Evolutionary conservation across 2,329 filamentous ascomycete species (phyloP).

Genomic region (Fusarium illudens): DNA sequence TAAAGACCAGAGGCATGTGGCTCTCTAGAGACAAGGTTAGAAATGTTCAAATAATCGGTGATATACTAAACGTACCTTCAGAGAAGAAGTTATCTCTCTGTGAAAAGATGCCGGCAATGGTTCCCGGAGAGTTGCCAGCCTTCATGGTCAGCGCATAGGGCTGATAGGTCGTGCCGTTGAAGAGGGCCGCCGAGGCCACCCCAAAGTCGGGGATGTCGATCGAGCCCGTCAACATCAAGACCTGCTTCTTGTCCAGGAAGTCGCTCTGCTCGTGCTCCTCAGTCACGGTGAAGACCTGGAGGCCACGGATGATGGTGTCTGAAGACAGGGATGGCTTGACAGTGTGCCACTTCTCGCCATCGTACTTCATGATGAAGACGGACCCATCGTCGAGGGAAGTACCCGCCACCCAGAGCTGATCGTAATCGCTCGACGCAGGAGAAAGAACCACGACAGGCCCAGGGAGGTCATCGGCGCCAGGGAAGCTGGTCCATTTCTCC

Average conservation of each 20-base stretch:
- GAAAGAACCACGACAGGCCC: constrained; percentile 82
- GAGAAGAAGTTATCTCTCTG: constrained; percentile 82
- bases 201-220: constrained; percentile 80
- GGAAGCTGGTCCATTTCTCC: constrained; percentile 71
- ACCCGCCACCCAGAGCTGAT: constrained; percentile 85
- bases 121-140: constrained; percentile 71
- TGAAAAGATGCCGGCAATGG: constrained; percentile 83
- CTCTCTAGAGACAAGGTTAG: constrained; percentile 47
- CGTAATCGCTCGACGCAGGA: constrained; percentile 74
- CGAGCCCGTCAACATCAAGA: constrained; percentile 84
- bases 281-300: constrained; percentile 82
- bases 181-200: constrained; percentile 84
- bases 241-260: constrained; percentile 72
- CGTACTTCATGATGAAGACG: constrained; percentile 82
- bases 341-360: constrained; percentile 75
- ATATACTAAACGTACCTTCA: constrained; percentile 60
- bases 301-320: constrained; percentile 75
- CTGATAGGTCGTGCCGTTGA: constrained; percentile 79
- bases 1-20: constrained; percentile 75
- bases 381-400: constrained; percentile 69
- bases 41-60: background rate
- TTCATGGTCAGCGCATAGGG: constrained; percentile 84
- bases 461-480: constrained; percentile 72
- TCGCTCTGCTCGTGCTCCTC: constrained; percentile 70
- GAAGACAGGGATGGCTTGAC: constrained; percentile 70